Conservation (phyloP, 2,329 filamentous ascomycete genomes). For the Juglanconis sp. region DNA sequence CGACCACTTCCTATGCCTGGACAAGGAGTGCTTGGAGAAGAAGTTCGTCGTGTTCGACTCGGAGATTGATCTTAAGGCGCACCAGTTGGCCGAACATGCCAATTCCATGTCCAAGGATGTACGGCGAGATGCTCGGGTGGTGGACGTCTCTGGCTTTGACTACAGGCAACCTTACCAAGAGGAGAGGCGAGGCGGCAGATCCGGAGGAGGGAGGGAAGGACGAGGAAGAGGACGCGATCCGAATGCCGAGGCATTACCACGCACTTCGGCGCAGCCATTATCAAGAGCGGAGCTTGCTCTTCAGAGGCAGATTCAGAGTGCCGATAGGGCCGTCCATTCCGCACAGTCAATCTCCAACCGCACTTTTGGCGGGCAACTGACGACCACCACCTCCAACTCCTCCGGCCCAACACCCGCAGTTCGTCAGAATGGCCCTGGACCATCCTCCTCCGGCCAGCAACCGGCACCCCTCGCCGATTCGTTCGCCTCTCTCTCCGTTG, state of each 20-base stretch:
- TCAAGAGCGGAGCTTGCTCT: conserved; percentile 86
- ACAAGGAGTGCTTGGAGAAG: conserved; percentile 88
- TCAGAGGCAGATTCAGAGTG: conserved; percentile 62
- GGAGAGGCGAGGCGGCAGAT: conserved; percentile 49
- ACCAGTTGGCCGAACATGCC: conserved; percentile 81
- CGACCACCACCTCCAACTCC: conserved; percentile 42
- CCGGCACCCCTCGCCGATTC: conserved; percentile 31
- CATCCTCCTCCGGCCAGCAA: conserved; percentile 15
- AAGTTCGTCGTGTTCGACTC: conserved; percentile 97
- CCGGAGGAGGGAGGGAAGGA: conserved; percentile 39
- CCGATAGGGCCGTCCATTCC: conserved; percentile 74
- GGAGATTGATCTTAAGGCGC: conserved; percentile 90
- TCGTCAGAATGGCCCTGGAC: conserved; percentile 1
- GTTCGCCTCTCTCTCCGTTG: conserved; percentile 50
- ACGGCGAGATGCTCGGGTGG: conserved; percentile 75
- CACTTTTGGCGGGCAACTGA: conserved; percentile 82
- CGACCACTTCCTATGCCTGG: conserved; percentile 81
- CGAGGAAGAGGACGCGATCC: conserved; percentile 74
- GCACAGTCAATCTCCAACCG: conserved; percentile 76
- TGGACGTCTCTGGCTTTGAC: conserved; percentile 86
- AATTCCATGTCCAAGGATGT: conserved; percentile 78
- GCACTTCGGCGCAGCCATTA: conserved; percentile 74
- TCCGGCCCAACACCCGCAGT: conserved; percentile 20
- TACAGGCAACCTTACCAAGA: conserved; percentile 69
- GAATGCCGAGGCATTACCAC: conserved; percentile 75